Base-by-base conservation (phyloP, 2,329 filamentous ascomycete genomes). In the Fusarium praegraminearum region DNA sequence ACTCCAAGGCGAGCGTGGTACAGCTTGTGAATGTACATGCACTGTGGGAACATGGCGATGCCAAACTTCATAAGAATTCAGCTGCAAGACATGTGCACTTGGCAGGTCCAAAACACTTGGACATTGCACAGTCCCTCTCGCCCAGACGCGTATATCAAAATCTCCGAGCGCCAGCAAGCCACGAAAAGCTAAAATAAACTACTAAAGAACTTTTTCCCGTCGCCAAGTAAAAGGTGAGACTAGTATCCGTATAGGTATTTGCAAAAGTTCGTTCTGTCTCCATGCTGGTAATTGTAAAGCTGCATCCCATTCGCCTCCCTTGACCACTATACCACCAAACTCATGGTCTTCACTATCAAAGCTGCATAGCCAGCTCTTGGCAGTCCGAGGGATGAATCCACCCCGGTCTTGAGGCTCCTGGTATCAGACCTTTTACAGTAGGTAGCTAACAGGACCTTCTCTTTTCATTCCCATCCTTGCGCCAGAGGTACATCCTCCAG, bases 391-490 rank as follows among this genome's bases (percentile, higher is more conserved):
- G 20, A 52, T 26, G 47, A 41, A 45, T 28, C 40, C 35, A 64
- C 41, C 69, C 55, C 55, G 54, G 62, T 57, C 60, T 43, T 52
- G 56, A 71, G 64, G 45, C 50, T 71, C 59, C 45, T 51, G 60
- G 33, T 71, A 69, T 45, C 51, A 69, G 49, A 18, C 67, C 68
- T 47, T 47, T 66, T 69, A 41, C 24, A 66, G 66, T 50, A 65
- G 49, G 65, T 63, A 64, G 54, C 49, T 58, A 45, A 50, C 45
- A 28, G 9, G 47, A 71, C 69, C 69, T 71, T 71, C 69, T 71
- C 49, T 67, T 71, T 71, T 67, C 61, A 60, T 43, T 33, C 24
- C n/a, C 53, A 69, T 63, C 68, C 68, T 66, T 62, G 68, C 46
- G 38, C 54, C 44, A 45, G 22, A 67, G 58, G 59, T 67, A 64